Conservation (phyloP, 2,329 filamentous ascomycete species). For the Xylaria sp. region DNA sequence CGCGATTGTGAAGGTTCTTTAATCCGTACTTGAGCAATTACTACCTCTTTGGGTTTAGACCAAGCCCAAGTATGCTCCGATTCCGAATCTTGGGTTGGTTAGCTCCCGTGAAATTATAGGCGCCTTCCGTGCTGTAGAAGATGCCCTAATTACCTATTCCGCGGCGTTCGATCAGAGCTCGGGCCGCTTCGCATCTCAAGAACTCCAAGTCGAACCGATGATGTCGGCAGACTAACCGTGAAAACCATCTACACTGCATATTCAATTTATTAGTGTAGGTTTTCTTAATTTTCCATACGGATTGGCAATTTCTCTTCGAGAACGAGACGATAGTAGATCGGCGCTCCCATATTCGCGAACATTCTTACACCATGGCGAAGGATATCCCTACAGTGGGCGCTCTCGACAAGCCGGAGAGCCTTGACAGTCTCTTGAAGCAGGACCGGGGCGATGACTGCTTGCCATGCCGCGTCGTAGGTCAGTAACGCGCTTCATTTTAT, state of each 20-base stretch:
- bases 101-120: too few relatives aligned
- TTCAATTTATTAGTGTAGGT: not conserved
- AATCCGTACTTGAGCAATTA: too few relatives aligned
- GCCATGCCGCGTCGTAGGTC: constrained; percentile 67
- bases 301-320: not conserved
- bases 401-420: constrained; percentile 56
- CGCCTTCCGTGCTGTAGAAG: too few relatives aligned
- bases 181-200: constrained; percentile 5
- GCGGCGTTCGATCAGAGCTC: not conserved
- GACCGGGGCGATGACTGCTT: constrained; percentile 62
- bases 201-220: not conserved
- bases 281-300: not conserved
- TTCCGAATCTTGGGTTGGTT: too few relatives aligned
- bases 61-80: too few relatives aligned
- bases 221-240: not conserved
- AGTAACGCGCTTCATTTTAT: constrained; percentile 26
- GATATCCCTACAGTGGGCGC: constrained; percentile 48
- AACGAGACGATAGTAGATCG: not conserved
- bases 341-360: not conserved
- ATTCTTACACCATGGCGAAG: constrained; percentile 36
- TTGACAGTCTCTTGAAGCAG: constrained; percentile 52
- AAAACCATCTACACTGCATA: not conserved
- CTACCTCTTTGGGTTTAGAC: too few relatives aligned
- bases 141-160: too few relatives aligned
- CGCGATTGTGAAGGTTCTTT: too few relatives aligned